A percentile compares a stretch with the other conserved stretches of the same genome.
phyloP scores from a whole-genome alignment of 805 yeast species.

The Suhomyces sp. region DNA sequence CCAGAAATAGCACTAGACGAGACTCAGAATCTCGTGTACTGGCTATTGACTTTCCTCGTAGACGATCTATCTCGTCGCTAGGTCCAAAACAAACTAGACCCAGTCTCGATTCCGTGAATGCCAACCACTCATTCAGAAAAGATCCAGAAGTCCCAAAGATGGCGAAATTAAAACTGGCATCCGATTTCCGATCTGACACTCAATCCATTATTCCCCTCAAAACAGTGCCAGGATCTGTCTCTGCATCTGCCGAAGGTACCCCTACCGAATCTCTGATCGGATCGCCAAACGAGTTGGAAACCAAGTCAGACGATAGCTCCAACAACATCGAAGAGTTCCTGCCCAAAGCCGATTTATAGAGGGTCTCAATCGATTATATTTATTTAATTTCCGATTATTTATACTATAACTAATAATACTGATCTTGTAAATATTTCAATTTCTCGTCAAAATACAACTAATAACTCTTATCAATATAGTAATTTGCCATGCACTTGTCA shows the following conservation, averaged over 20 bases:
- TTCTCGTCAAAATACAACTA: too few relatives aligned
- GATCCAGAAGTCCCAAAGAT: not conserved
- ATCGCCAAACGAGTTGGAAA: not conserved
- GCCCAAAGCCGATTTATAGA: not conserved
- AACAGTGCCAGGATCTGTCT: not conserved
- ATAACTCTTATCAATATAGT: too few relatives aligned
- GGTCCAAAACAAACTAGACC: not conserved
- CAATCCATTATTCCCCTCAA: not conserved
- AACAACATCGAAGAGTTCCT: not conserved
- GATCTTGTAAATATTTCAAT: not conserved
- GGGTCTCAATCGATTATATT: not conserved
- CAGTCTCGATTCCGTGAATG: conserved; percentile 2
- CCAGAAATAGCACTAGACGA: conserved; percentile 7
- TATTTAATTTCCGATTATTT: not conserved
- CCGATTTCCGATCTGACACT: not conserved
- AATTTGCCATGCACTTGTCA: too few relatives aligned
- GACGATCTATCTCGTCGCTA: conserved; percentile 9
- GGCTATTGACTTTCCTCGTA: not conserved
- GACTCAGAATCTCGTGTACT: conserved; percentile 7
- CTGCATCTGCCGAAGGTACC: not conserved
- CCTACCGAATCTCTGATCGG: not conserved
- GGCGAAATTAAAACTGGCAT: not conserved
- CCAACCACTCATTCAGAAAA: conserved; percentile 4
- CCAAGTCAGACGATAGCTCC: not conserved
- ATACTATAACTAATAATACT: not conserved